These are phyloP conservation scores for Eimeria tenella DNA, from an alignment of 169 alveolate genomes.

Conservation along the genomic window DNA sequence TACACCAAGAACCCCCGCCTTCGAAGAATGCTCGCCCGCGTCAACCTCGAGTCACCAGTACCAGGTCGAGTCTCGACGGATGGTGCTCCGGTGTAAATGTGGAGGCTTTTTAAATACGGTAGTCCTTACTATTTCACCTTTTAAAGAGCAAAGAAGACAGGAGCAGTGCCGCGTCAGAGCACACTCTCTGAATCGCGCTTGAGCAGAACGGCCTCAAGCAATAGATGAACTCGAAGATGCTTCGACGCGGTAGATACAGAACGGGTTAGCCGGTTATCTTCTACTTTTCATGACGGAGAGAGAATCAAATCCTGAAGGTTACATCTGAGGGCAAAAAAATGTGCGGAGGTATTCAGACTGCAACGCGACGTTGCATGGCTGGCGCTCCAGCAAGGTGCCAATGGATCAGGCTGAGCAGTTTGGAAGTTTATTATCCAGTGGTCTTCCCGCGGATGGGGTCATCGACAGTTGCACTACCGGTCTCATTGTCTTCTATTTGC, in stretches of 20 bases:
- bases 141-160: not conserved
- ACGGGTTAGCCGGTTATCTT: not conserved
- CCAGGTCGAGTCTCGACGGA: conserved; percentile 25
- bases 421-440: too few species aligned
- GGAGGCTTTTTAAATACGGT: not conserved
- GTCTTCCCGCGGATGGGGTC: too few species aligned
- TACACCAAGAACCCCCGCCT: not conserved
- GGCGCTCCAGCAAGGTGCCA: conserved; percentile 52
- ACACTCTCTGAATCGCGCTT: not conserved
- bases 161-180: too few species aligned
- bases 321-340: not conserved
- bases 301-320: too few species aligned
- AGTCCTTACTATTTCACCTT: not conserved
- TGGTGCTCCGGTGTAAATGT: not conserved
- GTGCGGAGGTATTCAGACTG: conserved; percentile 6
- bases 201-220: conserved; percentile 23
- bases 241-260: conserved; percentile 2
- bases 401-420: not conserved
- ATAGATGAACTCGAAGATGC: conserved; percentile 14
- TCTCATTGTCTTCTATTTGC: too few species aligned
- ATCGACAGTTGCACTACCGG: too few species aligned
- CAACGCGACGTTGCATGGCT: conserved; percentile 32
- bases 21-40: not conserved
- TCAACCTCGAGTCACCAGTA: conserved; percentile 38
- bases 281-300: not conserved